These are phyloP conservation scores for Fusarium virguliforme DNA, from an alignment of 2,329 filamentous ascomycete species.

Conservation along the genomic window DNA sequence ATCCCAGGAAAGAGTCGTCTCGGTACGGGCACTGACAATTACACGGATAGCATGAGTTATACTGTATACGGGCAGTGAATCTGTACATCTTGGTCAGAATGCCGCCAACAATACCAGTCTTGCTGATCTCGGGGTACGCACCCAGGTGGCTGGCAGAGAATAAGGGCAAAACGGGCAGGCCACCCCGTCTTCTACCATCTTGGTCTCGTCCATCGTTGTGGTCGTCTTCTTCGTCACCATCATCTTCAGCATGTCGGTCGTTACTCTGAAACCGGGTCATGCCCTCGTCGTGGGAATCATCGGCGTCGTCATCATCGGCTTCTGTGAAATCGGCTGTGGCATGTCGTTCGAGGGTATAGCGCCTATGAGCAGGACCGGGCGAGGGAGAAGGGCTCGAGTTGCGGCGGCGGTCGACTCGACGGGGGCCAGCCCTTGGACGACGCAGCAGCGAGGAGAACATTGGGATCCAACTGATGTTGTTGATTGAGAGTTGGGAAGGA, in stretches of 20 bases:
- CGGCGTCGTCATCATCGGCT: constrained; percentile 69
- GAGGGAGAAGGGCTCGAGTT: constrained; percentile 53
- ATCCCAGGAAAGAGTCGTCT: constrained; percentile 95
- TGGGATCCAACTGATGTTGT: constrained; percentile 35
- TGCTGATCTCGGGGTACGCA: constrained; percentile 56
- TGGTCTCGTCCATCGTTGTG: constrained; percentile 60
- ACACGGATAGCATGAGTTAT: constrained; percentile 92
- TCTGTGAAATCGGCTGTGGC: constrained; percentile 78
- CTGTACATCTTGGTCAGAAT: constrained; percentile 61
- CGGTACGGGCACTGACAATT: constrained; percentile 86
- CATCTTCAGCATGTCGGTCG: constrained; percentile 49
- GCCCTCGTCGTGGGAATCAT: constrained; percentile 60
- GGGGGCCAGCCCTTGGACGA: constrained; percentile 54
- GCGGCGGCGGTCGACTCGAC: constrained; percentile 54
- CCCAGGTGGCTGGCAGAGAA: constrained; percentile 86
- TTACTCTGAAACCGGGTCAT: constrained; percentile 44
- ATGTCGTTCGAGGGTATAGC: constrained; percentile 59
- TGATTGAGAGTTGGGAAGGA: constrained; percentile 23
- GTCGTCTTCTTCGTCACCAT: constrained; percentile 66
- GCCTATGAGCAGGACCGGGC: constrained; percentile 51
- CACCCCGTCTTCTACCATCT: constrained; percentile 56
- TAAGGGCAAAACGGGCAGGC: constrained; percentile 75
- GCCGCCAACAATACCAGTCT: constrained; percentile 7
- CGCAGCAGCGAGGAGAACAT: constrained; percentile 60
- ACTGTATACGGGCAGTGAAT: constrained; percentile 89